Percentiles rank a stretch among this genome's conserved stretches.
Evolutionary conservation across 2,329 filamentous ascomycete genomes (phyloP).

Genomic region (Lecanicillium sp.): DNA sequence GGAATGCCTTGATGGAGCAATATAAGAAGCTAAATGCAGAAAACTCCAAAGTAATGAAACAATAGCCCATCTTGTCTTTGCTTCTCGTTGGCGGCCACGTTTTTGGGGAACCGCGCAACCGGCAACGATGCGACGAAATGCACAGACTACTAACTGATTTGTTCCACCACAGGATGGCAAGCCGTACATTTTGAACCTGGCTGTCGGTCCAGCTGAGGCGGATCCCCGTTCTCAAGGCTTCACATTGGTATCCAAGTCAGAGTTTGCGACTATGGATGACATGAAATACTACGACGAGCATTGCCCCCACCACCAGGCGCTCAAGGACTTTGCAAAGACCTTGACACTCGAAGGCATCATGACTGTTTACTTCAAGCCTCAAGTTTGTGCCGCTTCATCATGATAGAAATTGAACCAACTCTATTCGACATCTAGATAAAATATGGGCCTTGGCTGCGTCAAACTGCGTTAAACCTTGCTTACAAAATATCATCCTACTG

Average conservation of each 20-base stretch:
- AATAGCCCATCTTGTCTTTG: not conserved
- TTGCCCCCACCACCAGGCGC: slow-evolving; percentile 32
- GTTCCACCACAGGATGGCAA: slow-evolving; percentile 51
- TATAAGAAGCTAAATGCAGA: slow-evolving; percentile 32
- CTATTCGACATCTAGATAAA: too few relatives aligned
- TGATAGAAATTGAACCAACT: not conserved
- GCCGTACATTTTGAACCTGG: slow-evolving; percentile 55
- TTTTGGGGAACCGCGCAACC: too few relatives aligned
- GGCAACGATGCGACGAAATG: too few relatives aligned
- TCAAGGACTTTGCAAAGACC: slow-evolving; percentile 27
- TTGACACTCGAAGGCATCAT: slow-evolving; percentile 27
- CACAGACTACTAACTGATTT: not conserved
- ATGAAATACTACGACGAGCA: slow-evolving; percentile 61
- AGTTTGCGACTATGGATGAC: slow-evolving; percentile 57
- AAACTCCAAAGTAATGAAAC: slow-evolving; percentile 33
- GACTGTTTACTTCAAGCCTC: slow-evolving; percentile 32
- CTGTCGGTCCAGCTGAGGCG: slow-evolving; percentile 43
- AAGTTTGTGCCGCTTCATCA: slow-evolving; percentile 15
- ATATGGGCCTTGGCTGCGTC: too few relatives aligned
- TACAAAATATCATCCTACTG: too few relatives aligned
- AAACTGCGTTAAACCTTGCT: too few relatives aligned
- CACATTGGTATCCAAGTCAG: slow-evolving; percentile 54
- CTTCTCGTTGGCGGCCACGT: too few relatives aligned
- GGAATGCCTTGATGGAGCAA: slow-evolving; percentile 33
- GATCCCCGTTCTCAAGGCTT: slow-evolving; percentile 57